phyloP scores from a whole-genome alignment of 192 early-diverging fungal genomes.

The Coemansia sp. region DNA sequence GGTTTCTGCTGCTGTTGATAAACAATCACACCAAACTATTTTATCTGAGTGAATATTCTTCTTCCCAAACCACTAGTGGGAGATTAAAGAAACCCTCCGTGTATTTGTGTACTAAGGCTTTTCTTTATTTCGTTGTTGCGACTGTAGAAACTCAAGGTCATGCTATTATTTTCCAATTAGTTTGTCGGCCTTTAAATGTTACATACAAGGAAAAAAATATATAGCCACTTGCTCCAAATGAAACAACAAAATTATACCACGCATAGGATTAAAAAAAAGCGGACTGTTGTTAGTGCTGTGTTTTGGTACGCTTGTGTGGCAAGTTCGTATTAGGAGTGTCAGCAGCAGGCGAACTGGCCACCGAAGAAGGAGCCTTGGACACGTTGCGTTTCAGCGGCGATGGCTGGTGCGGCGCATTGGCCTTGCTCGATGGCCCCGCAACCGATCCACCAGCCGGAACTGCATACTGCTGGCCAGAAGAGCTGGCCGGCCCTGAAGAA shows the following conservation, averaged over 20 bases:
- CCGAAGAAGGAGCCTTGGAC: slow-evolving; percentile 13
- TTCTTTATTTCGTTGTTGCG: no score
- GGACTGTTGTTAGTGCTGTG: not conserved
- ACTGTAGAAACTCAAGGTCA: no score
- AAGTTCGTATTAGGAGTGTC: not conserved
- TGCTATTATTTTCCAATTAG: no score
- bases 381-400: slow-evolving; percentile 44
- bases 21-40: slow-evolving; percentile 11
- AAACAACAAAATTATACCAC: no score
- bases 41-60: slow-evolving; percentile 11
- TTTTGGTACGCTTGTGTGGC: slow-evolving; percentile 17
- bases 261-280: not conserved
- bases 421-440: not conserved
- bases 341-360: not conserved
- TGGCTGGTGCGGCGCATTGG: slow-evolving; percentile 37
- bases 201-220: no score
- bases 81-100: no score
- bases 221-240: no score
- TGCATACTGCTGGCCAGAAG: not conserved
- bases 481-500: not conserved
- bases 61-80: no score
- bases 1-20: slow-evolving; percentile 17
- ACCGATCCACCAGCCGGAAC: no score
- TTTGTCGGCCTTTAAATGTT: no score
- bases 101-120: no score